These are phyloP conservation scores for Aspergillus quadricinctus DNA, from an alignment of 2,329 filamentous ascomycete genomes.

Conservation along the genomic window DNA sequence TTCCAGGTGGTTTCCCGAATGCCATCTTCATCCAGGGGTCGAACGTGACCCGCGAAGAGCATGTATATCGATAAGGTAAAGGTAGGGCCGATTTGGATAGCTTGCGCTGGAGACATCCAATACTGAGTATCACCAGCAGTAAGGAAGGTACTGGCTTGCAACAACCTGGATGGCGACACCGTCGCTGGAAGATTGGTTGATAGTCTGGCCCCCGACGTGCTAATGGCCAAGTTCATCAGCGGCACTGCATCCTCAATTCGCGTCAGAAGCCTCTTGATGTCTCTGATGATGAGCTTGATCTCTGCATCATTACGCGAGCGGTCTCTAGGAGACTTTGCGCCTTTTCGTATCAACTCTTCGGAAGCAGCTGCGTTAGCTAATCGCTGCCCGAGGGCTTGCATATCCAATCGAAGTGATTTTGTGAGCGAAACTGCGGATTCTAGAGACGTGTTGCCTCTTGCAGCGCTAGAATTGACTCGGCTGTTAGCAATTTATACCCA, in stretches of 20 bases:
- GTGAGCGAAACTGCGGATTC: constrained; percentile 82
- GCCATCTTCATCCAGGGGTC: constrained; percentile 53
- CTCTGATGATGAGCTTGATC: constrained; percentile 64
- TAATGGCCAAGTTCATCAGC: constrained; percentile 87
- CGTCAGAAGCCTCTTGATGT: constrained; percentile 69
- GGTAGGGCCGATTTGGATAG: constrained; percentile 79
- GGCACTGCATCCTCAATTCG: constrained; percentile 90
- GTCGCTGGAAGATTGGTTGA: constrained; percentile 73
- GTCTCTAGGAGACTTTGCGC: constrained; percentile 36
- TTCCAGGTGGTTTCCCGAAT: constrained; percentile 78
- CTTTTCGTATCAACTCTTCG: constrained; percentile 44
- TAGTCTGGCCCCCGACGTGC: constrained; percentile 83
- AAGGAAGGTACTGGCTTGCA: constrained; percentile 89
- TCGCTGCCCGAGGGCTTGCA: constrained; percentile 71
- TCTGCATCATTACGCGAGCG: constrained; percentile 59
- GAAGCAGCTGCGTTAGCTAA: constrained; percentile 65
- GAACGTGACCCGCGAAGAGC: constrained; percentile 78
- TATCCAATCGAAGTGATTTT: constrained; percentile 76
- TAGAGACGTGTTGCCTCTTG: constrained; percentile 71
- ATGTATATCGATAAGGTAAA: constrained; percentile 91
- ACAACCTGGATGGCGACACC: constrained; percentile 81
- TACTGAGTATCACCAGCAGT: constrained; percentile 84
- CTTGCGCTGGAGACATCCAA: constrained; percentile 55
- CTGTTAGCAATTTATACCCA: background rate
- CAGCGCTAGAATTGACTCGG: constrained; percentile 46